phyloP scores from a whole-genome alignment of 1,284 basidiomycete genomes.

The Anthracocystis panici-leucophaei region DNA sequence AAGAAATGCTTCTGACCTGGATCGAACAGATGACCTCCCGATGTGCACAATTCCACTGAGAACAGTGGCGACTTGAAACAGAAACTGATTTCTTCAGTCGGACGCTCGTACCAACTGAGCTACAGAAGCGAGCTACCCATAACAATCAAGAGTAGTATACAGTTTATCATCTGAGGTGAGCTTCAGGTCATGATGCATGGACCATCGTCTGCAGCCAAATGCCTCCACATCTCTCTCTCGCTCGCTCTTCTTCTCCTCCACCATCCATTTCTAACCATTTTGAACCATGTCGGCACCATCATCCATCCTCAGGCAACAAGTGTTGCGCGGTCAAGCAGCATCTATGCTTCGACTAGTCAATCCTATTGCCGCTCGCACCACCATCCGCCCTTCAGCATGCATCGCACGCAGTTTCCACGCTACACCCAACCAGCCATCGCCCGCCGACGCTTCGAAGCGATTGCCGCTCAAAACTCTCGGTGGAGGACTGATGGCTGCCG shows the following conservation, averaged over 20 bases:
- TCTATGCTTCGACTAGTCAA: slow-evolving; percentile 3
- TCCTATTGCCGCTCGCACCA: neutral
- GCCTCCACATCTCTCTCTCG: slow-evolving; percentile 8
- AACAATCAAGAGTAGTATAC: neutral
- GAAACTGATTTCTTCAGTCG: slow-evolving; percentile 57
- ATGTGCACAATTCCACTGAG: slow-evolving; percentile 16
- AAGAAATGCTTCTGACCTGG: slow-evolving; percentile 51
- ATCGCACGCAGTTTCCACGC: slow-evolving; percentile 17
- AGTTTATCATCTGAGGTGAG: neutral
- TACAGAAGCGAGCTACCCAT: slow-evolving; percentile 29
- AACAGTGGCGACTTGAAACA: slow-evolving; percentile 17
- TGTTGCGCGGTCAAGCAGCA: slow-evolving; percentile 13
- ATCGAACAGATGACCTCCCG: slow-evolving; percentile 55
- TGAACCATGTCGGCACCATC: slow-evolving; percentile 17
- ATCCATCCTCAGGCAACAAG: slow-evolving; percentile 6
- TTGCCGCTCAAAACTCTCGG: slow-evolving; percentile 30
- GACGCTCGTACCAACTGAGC: slow-evolving; percentile 61
- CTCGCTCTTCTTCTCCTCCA: neutral
- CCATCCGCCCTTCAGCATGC: neutral
- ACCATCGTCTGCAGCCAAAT: neutral
- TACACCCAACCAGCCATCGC: neutral
- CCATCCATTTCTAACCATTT: neutral
- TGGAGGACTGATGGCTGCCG: slow-evolving; percentile 33
- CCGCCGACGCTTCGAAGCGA: neutral
- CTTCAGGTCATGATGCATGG: no score